A percentile compares a stretch with the other conserved stretches of the same genome.
phyloP scores from a whole-genome alignment of 1,284 basidiomycete genomes.

The Cutaneotrichosporon sp. region DNA sequence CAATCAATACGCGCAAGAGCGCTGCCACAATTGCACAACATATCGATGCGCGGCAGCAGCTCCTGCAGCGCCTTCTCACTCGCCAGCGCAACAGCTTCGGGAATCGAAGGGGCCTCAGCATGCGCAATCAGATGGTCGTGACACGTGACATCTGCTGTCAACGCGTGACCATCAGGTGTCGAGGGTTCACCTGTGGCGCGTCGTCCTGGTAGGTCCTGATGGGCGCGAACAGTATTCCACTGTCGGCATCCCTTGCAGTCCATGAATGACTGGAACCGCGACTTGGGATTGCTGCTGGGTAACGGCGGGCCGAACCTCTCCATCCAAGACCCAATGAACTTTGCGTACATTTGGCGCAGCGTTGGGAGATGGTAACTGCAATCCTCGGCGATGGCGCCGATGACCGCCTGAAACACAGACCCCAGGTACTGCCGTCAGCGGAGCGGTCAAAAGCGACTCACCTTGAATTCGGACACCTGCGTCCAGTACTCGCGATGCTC shows the following conservation, averaged over 20 bases:
- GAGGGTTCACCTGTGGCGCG: neutral
- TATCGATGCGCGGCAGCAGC: neutral
- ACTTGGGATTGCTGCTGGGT: neutral
- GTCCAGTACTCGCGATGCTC: conserved; percentile 29
- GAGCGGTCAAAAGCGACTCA: conserved; percentile 3
- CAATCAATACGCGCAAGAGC: neutral
- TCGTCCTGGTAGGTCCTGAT: neutral
- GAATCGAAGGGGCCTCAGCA: neutral
- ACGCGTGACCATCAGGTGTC: too few relatives aligned
- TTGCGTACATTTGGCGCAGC: conserved; percentile 61
- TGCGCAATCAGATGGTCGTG: neutral
- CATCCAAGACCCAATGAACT: conserved; percentile 14
- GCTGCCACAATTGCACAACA: neutral
- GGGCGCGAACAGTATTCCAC: neutral
- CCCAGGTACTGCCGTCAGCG: conserved; percentile 30
- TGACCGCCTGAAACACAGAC: conserved; percentile 66
- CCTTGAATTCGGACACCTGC: conserved; percentile 18
- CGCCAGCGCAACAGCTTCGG: neutral
- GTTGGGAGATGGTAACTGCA: conserved; percentile 68
- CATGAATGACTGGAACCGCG: neutral
- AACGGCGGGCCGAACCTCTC: neutral
- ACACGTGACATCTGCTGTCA: neutral
- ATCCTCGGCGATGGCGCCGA: conserved; percentile 81
- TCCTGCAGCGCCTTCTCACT: neutral
- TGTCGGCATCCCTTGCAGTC: conserved; percentile 1